Percentiles rank a stretch among this genome's conserved stretches.
Evolutionary conservation across 169 alveolate species (phyloP).

Genomic region (Perkinsus chesapeaki): DNA sequence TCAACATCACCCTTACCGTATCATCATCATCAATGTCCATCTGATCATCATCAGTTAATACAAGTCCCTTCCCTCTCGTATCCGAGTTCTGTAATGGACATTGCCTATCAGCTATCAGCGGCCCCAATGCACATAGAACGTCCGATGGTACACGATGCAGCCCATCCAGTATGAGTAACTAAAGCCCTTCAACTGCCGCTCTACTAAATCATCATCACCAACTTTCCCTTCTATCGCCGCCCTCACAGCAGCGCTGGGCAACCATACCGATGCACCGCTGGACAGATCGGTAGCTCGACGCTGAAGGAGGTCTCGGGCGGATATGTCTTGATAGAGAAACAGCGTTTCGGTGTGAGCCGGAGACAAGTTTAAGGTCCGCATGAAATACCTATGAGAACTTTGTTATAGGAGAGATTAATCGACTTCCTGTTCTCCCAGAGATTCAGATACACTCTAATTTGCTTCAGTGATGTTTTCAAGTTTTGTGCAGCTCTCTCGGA

Average conservation of each 20-base stretch:
- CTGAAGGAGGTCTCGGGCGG: background rate
- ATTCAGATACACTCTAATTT: too few species aligned
- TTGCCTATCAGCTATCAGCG: background rate
- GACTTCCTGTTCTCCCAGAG: too few species aligned
- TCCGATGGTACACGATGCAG: background rate
- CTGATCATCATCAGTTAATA: background rate
- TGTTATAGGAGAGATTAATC: too few species aligned
- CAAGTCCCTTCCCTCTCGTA: background rate
- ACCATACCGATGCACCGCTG: background rate
- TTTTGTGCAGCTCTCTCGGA: too few species aligned
- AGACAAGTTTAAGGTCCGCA: background rate
- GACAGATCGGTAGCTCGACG: background rate
- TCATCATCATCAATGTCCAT: background rate
- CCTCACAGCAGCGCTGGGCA: background rate
- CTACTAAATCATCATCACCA: background rate
- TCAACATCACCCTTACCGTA: background rate
- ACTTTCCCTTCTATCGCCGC: background rate
- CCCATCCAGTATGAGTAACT: background rate
- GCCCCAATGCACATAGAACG: background rate
- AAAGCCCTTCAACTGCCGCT: background rate
- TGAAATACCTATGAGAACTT: background rate
- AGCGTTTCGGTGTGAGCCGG: background rate
- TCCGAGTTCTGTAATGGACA: background rate
- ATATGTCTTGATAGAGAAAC: background rate
- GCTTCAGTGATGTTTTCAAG: too few species aligned